Percentiles rank a stretch among this genome's conserved stretches.
Evolutionary conservation across 2,329 filamentous ascomycete genomes (phyloP).

Genomic region (Juglanconis sp.): DNA sequence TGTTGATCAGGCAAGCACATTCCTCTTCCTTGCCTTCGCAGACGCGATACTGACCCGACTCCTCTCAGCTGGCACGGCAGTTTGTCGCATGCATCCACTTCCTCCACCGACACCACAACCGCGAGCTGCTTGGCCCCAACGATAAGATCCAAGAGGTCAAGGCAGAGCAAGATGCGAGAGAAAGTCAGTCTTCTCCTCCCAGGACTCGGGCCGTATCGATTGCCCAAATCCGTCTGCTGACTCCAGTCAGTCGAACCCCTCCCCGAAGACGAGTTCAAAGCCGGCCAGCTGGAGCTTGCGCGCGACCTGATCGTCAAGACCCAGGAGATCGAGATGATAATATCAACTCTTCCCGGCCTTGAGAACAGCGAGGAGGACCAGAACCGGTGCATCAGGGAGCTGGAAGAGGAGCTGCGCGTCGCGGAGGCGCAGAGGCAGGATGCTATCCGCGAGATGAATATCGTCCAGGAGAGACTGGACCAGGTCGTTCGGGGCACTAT

Average conservation of each 20-base stretch:
- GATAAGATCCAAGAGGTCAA: conserved; percentile 60
- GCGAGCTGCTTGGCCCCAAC: conserved; percentile 53
- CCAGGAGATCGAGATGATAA: conserved; percentile 77
- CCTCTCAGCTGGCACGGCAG: conserved; percentile 59
- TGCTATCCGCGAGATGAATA: conserved; percentile 62
- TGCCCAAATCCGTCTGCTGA: conserved; percentile 1
- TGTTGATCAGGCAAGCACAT: conserved; percentile 67
- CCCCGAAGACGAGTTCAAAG: conserved; percentile 61
- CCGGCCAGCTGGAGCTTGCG: conserved; percentile 69
- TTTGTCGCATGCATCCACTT: conserved; percentile 66
- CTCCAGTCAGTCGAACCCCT: conserved; percentile 54
- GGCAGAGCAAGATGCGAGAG: conserved; percentile 48
- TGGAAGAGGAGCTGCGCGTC: conserved; percentile 62
- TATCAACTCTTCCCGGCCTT: conserved; percentile 71
- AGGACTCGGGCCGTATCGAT: background rate
- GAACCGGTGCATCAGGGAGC: conserved; percentile 60
- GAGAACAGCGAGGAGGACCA: conserved; percentile 78
- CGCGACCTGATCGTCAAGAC: conserved; percentile 75
- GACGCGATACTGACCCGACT: background rate
- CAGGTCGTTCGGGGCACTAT: conserved; percentile 58
- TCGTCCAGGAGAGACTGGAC: conserved; percentile 58
- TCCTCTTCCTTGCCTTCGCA: background rate
- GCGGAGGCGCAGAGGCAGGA: conserved; percentile 61
- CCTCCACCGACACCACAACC: conserved; percentile 66
- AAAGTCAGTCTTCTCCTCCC: conserved; percentile 36